phyloP scores from a whole-genome alignment of 2,329 filamentous ascomycete species.

The Ophiocordyceps robertsii region DNA sequence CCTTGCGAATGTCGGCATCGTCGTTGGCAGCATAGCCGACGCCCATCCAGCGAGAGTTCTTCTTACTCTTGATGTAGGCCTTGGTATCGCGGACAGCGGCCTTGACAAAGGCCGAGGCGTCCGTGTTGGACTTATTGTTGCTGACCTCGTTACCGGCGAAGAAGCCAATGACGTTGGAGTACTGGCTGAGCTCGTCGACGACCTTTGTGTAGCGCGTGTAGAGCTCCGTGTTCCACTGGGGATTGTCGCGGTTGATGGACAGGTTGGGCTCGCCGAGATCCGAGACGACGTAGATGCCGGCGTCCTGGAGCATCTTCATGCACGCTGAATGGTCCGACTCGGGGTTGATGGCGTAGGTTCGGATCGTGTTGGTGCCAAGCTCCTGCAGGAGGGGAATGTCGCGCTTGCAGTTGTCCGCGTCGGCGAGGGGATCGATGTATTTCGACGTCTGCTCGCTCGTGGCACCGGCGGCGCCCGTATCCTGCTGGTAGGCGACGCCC shows the following conservation, averaged over 20 bases:
- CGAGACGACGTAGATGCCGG: slow-evolving; percentile 89
- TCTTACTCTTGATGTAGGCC: slow-evolving; percentile 73
- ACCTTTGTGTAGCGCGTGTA: slow-evolving; percentile 74
- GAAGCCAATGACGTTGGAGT: slow-evolving; percentile 90
- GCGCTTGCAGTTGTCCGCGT: slow-evolving; percentile 58
- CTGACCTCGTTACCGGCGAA: slow-evolving; percentile 98
- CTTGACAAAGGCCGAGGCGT: slow-evolving; percentile 89
- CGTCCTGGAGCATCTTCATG: slow-evolving; percentile 70
- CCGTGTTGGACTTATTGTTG: slow-evolving; percentile 78
- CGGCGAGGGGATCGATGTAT: slow-evolving; percentile 75
- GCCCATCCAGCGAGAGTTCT: slow-evolving; percentile 68
- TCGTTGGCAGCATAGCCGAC: slow-evolving; percentile 97
- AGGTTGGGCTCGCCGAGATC: slow-evolving; percentile 70
- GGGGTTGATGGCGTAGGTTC: slow-evolving; percentile 87
- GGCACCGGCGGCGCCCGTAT: slow-evolving; percentile 43
- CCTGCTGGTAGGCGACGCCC: slow-evolving; percentile 91
- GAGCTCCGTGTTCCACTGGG: slow-evolving; percentile 66
- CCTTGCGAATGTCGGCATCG: slow-evolving; percentile 65
- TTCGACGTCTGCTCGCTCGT: slow-evolving; percentile 29
- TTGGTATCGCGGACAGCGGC: slow-evolving; percentile 94
- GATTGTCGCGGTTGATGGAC: slow-evolving; percentile 75
- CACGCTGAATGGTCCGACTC: slow-evolving; percentile 64
- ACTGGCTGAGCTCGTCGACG: slow-evolving; percentile 67
- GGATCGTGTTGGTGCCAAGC: slow-evolving; percentile 82
- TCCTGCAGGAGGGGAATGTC: slow-evolving; percentile 72